A percentile compares a stretch with the other conserved stretches of the same genome.
These are phyloP conservation scores for Mrakia frigida DNA, from an alignment of 768 basidiomycete genomes.

Conservation along the genomic window DNA sequence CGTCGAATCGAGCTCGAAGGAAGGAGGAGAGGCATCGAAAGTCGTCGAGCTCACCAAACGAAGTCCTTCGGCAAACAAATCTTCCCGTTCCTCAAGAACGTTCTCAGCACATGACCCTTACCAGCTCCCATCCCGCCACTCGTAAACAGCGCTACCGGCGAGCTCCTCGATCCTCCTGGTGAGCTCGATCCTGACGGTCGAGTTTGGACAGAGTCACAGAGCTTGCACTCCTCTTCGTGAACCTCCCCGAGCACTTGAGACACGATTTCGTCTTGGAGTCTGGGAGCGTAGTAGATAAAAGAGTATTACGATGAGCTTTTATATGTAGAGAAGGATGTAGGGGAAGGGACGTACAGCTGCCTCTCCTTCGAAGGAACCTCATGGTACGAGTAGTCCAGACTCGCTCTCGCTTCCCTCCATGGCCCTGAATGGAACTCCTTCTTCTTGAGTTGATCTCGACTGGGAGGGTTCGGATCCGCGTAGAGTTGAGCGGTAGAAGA, in stretches of 20 bases:
- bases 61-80: constrained; percentile 37
- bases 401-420: constrained; percentile 10
- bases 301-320: not conserved
- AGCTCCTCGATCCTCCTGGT: not conserved
- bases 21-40: not conserved
- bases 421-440: constrained; percentile 29
- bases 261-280: constrained; percentile 39
- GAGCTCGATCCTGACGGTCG: not conserved
- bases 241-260: constrained; percentile 27
- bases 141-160: constrained; percentile 39
- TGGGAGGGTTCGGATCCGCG: constrained; percentile 26
- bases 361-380: constrained; percentile 34
- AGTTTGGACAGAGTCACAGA: constrained; percentile 1
- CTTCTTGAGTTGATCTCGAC: constrained; percentile 19
- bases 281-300: not conserved
- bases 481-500: constrained; percentile 37
- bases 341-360: constrained; percentile 25
- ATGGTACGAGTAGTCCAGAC: constrained; percentile 39
- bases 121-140: constrained; percentile 39
- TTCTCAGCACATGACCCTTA: constrained; percentile 38
- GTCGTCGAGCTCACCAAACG: constrained; percentile 36
- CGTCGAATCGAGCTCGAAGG: too few species aligned
- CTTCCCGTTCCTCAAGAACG: constrained; percentile 34
- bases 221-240: constrained; percentile 23
- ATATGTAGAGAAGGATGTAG: not conserved